Percentiles rank a stretch among this genome's conserved stretches.
These are phyloP conservation scores for Diaporthe sp. DNA, from an alignment of 2,329 filamentous ascomycete species.

Conservation along the genomic window DNA sequence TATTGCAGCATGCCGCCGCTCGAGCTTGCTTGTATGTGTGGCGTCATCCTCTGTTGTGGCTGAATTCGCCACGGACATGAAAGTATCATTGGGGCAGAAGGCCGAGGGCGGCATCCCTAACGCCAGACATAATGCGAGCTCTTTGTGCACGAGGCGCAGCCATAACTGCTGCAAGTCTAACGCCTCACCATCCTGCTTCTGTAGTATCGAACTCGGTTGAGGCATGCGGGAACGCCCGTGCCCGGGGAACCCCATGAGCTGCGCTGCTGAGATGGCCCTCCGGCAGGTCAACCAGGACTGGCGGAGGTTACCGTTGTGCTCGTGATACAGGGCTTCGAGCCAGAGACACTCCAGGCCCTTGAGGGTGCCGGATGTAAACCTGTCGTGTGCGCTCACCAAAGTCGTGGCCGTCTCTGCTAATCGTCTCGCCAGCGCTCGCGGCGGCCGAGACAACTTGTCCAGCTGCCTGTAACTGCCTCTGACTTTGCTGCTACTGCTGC, in stretches of 20 bases:
- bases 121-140: neutral
- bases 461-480: neutral
- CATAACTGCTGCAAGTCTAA: neutral
- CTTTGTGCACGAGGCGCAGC: neutral
- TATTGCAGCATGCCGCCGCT: too few species aligned
- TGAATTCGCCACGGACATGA: too few species aligned
- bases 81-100: neutral
- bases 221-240: neutral
- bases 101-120: neutral
- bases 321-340: neutral
- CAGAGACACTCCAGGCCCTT: neutral
- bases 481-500: neutral
- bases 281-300: neutral
- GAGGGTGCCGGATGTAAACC: neutral
- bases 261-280: neutral
- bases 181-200: neutral
- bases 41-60: too few species aligned
- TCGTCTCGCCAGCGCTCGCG: neutral
- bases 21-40: too few species aligned
- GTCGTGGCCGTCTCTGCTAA: neutral
- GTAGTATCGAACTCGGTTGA: neutral
- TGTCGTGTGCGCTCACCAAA: neutral
- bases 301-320: neutral
- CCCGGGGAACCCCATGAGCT: neutral
- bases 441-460: neutral